phyloP scores from a whole-genome alignment of 2,329 filamentous ascomycete species.

The Colletotrichum sp. region DNA sequence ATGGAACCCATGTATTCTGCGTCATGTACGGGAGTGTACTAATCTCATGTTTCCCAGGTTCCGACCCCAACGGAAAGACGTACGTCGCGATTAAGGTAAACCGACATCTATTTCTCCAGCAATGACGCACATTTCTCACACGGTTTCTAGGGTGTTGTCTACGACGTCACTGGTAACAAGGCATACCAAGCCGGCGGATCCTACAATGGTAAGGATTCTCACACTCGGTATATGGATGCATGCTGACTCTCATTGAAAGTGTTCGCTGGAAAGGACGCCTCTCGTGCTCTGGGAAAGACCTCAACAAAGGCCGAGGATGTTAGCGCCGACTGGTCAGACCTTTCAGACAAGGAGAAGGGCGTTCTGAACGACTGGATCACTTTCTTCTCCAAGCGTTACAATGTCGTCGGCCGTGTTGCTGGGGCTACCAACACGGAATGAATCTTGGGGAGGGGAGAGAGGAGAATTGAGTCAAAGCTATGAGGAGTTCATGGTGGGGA shows the following conservation, averaged over 20 bases:
- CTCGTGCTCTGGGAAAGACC: constrained; percentile 85
- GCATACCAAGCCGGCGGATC: constrained; percentile 82
- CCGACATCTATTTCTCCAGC: neutral
- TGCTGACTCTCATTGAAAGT: constrained; percentile 57
- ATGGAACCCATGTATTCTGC: neutral
- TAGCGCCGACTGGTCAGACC: constrained; percentile 79
- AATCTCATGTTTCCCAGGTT: neutral
- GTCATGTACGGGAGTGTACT: neutral
- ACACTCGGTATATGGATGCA: neutral
- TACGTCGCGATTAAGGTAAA: constrained; percentile 74
- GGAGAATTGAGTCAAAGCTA: neutral
- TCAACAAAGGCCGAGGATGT: constrained; percentile 89
- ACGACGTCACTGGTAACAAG: constrained; percentile 90
- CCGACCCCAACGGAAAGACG: constrained; percentile 22
- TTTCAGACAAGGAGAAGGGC: constrained; percentile 84
- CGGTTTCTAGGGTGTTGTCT: constrained; percentile 78
- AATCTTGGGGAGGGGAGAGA: neutral
- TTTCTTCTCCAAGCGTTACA: constrained; percentile 97
- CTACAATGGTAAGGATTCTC: constrained; percentile 74
- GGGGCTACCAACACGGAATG: constrained; percentile 63
- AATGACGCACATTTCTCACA: neutral
- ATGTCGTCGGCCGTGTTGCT: constrained; percentile 75
- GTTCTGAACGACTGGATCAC: constrained; percentile 91
- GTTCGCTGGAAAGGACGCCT: constrained; percentile 94
- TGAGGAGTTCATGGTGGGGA: neutral